These are phyloP conservation scores for Kwoniella europaea DNA, from an alignment of 768 basidiomycete genomes.

Conservation along the genomic window DNA sequence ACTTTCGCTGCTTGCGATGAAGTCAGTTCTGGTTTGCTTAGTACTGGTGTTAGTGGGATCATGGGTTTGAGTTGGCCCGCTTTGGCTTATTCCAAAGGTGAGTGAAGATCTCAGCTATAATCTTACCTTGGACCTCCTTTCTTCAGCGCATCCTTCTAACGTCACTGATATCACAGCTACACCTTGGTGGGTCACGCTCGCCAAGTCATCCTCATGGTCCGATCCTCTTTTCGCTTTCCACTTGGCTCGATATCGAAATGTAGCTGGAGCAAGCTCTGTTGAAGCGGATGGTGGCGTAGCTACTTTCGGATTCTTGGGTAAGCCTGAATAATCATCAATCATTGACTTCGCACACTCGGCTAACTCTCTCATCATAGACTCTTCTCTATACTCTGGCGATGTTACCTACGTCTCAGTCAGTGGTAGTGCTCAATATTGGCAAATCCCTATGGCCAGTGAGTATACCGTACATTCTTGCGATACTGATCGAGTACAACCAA, in stretches of 20 bases:
- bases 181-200: slow-evolving; percentile 58
- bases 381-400: slow-evolving; percentile 54
- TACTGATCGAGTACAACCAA: background rate
- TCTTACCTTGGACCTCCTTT: background rate
- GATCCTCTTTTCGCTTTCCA: slow-evolving; percentile 56
- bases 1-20: slow-evolving; percentile 65
- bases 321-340: background rate
- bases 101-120: slow-evolving; percentile 1
- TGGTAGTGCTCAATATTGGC: slow-evolving; percentile 52
- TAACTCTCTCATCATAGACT: slow-evolving; percentile 31
- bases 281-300: slow-evolving; percentile 54
- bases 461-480: slow-evolving; percentile 13
- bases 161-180: slow-evolving; percentile 24
- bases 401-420: slow-evolving; percentile 54
- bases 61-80: slow-evolving; percentile 58
- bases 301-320: slow-evolving; percentile 63
- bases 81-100: slow-evolving; percentile 50
- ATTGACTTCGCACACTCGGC: background rate
- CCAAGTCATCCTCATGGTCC: slow-evolving; percentile 45
- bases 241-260: slow-evolving; percentile 54
- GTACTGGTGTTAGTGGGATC: slow-evolving; percentile 54
- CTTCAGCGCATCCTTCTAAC: background rate
- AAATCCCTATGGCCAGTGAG: slow-evolving; percentile 50
- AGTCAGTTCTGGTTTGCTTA: slow-evolving; percentile 48
- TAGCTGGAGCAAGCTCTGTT: slow-evolving; percentile 41